Evolutionary conservation across 768 basidiomycete genomes (phyloP), one percentile per base, ranked within the genome.

Genomic region (Aureoboletus auriporus): DNA sequence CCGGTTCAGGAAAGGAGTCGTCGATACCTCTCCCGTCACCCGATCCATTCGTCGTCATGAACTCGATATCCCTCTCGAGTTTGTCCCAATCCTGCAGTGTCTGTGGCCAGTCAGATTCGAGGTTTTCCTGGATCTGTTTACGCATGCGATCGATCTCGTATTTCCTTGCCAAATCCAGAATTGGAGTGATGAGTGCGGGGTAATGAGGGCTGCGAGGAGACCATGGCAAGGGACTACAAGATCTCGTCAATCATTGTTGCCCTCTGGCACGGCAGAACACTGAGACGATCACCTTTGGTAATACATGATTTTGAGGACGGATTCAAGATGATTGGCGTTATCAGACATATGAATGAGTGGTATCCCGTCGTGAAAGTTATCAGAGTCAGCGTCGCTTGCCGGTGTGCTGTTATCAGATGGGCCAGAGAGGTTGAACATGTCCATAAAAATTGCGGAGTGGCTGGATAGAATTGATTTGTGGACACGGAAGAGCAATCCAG

Each of bases 1-100:
- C 60, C 0, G 65, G 65, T 34, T 66, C 61, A 3, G 54, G 56
- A 8, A 52, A 28, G 23, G 10, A 13, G 26, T 56, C 50, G 11
- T 52, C 56, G 12, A 49, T 20, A 16, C 16, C 17, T 17, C 20
- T 23, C 20, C 20, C 20, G 4, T 4, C 20, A 23, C 5, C 2
- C 8, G 11, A 3, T 10, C 23, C 16, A 2, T 29, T 14, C 11
- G 1, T n/a, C 12, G 1, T 7, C 30, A 40, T 26, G 1, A 13
- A 14, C n/a, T 31, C 8, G 9, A 46, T 29, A 0, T 51, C 33
- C 12, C 33, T 39, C 46, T 51, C 55, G 6, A 34, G 13, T 13
- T 28, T 51, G 20, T 56, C 55, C 55, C 55, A 56, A 9, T 46
- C 54, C 8, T 37, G 16, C 6, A 56, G 13, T 10, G 53, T 56